Percentiles rank a stretch among this genome's conserved stretches.
These are phyloP conservation scores for Colletotrichum magnum DNA, from an alignment of 2,329 filamentous ascomycete genomes.

Conservation along the genomic window DNA sequence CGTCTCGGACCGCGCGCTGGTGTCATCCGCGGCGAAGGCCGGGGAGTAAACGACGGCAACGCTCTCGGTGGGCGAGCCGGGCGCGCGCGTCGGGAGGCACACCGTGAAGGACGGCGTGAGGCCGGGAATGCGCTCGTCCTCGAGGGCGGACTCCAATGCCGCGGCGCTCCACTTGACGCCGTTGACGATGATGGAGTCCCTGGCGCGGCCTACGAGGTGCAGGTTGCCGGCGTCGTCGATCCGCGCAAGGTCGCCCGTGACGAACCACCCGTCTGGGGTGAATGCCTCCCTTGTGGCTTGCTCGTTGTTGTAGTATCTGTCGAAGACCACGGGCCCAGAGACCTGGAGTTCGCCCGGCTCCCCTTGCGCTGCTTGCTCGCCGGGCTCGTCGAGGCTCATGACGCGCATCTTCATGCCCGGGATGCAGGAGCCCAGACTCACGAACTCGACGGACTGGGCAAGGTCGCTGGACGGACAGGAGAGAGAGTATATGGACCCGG, in stretches of 20 bases:
- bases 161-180: conserved; percentile 57
- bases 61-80: conserved; percentile 51
- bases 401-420: conserved; percentile 57
- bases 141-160: conserved; percentile 56
- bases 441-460: conserved; percentile 45
- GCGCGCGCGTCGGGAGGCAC: conserved; percentile 53
- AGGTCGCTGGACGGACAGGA: conserved; percentile 58
- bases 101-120: conserved; percentile 49
- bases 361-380: conserved; percentile 39
- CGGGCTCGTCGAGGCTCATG: conserved; percentile 36
- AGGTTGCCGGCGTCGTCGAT: conserved; percentile 54
- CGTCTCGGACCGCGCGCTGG: conserved; percentile 43
- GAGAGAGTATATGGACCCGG: conserved; percentile 60
- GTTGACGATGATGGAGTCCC: conserved; percentile 63
- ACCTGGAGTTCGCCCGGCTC: conserved; percentile 72
- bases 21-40: conserved; percentile 44
- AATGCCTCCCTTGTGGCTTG: conserved; percentile 70
- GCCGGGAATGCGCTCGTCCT: conserved; percentile 48
- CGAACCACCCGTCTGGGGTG: conserved; percentile 63
- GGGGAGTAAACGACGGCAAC: conserved; percentile 57
- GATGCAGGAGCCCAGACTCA: conserved; percentile 56
- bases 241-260: conserved; percentile 54
- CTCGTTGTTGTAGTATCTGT: conserved; percentile 73
- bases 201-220: conserved; percentile 53
- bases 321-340: conserved; percentile 72